Percentiles rank a stretch among this genome's conserved stretches.
Conservation (phyloP, 805 yeast species). For the Ogataea thermomethanolica region DNA sequence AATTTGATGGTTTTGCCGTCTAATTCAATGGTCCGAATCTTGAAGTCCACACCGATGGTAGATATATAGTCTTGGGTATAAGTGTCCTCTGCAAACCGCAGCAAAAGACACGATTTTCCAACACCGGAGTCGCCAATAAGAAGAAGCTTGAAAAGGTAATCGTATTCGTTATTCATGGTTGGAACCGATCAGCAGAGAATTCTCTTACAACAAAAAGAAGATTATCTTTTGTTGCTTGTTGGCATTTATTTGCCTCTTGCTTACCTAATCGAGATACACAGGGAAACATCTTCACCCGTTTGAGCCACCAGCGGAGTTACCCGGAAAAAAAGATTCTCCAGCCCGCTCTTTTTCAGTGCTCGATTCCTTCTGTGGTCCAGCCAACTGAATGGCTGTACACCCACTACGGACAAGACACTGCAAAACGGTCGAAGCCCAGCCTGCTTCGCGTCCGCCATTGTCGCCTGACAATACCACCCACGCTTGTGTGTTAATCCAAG, state of each 20-base stretch:
- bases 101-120: constrained; percentile 91
- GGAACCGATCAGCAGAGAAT: background rate
- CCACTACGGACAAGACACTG: background rate
- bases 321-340: background rate
- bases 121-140: constrained; percentile 98
- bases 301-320: background rate
- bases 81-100: constrained; percentile 96
- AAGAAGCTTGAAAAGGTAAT: constrained; percentile 89
- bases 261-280: constrained; percentile 2
- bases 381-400: background rate
- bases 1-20: constrained; percentile 97
- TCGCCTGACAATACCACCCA: background rate
- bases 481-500: background rate
- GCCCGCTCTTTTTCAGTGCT: background rate
- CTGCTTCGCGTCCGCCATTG: constrained; percentile 1
- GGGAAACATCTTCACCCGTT: background rate
- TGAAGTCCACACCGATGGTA: constrained; percentile 96
- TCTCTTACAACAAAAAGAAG: constrained; percentile 4
- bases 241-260: constrained; percentile 13
- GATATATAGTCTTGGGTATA: constrained; percentile 96
- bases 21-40: constrained; percentile 82
- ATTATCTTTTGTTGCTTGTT: constrained; percentile 11
- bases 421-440: background rate
- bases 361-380: background rate
- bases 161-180: constrained; percentile 89